Base-by-base conservation (phyloP, 176 grass and related monocot species). In the Oryza glaberrima region DNA sequence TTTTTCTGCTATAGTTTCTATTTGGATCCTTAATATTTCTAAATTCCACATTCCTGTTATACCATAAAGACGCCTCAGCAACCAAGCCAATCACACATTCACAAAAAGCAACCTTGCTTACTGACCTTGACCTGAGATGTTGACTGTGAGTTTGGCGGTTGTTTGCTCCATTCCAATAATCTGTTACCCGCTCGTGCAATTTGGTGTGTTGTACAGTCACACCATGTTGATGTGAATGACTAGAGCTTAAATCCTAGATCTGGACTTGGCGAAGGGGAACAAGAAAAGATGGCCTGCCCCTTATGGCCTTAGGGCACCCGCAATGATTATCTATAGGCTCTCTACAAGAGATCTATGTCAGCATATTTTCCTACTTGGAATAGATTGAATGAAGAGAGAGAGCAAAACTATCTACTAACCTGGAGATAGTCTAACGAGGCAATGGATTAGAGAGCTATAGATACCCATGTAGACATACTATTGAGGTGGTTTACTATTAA, bases 101-200 rank as follows among this genome's bases (percentile, higher is more conserved):
- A 73, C 16, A 40, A 48, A 48, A 74, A 74, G 40, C 17, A 83
- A 65, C 56, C 56, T 74, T 83, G 58, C 54, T 74, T 83, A 49
- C 56, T 74, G 54, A 65, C 41, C 41, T 35, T 17, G 45, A 73
- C 23, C 38, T 48, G 40, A n/a, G 54, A 65, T 35, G 25, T 36
- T 74, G 69, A 73, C 38, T 45, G 10, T 82, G 69, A 64, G 58
- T 11, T 71, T 10, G 0, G 43, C 11, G 56, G 40, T 34, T 83
- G 23, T 83, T 61, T 32, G 51, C 35, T 48, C 25, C 63, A 65
- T 19, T 43, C 40, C 17, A n/a, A 16, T 23, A 35, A 69, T 38
- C 12, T 81, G 11, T 81, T 70, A 20, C 66, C 3, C 45, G 25
- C 47, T 81, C 12, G 17, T 69, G 64, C 26, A 5, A 68, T 65